These are phyloP conservation scores for Phaffia tasmanica DNA, from an alignment of 768 basidiomycete species.

Conservation along the genomic window DNA sequence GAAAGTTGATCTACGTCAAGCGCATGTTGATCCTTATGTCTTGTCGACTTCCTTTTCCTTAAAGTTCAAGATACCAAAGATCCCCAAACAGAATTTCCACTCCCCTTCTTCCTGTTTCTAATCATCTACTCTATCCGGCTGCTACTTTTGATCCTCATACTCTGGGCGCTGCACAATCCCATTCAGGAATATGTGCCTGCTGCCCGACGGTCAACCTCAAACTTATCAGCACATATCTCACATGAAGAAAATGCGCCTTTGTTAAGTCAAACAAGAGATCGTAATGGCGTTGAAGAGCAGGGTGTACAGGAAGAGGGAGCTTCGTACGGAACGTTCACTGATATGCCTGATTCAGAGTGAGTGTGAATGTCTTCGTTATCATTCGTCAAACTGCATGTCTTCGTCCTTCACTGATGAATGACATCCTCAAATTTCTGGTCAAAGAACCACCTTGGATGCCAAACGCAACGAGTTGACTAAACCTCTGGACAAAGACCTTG, in stretches of 20 bases:
- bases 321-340: conserved; percentile 5
- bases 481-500: background rate
- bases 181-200: conserved; percentile 12
- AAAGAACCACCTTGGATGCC: background rate
- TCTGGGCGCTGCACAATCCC: conserved; percentile 19
- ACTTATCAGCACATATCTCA: background rate
- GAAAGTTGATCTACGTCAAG: too few species aligned
- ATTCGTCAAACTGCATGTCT: background rate
- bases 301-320: background rate
- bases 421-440: background rate
- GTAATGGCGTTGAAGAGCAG: background rate
- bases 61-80: conserved; percentile 12
- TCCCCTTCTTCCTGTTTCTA: conserved; percentile 19
- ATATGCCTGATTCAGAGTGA: background rate
- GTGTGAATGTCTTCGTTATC: background rate
- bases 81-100: conserved; percentile 20
- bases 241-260: background rate
- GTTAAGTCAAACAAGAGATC: background rate
- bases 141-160: conserved; percentile 14
- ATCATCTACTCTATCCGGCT: conserved; percentile 15
- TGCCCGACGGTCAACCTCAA: background rate
- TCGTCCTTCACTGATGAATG: too few species aligned
- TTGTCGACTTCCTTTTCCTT: background rate
- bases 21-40: background rate
- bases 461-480: background rate